These are phyloP conservation scores for Candida maesae DNA, from an alignment of 805 yeast genomes.

Conservation along the genomic window DNA sequence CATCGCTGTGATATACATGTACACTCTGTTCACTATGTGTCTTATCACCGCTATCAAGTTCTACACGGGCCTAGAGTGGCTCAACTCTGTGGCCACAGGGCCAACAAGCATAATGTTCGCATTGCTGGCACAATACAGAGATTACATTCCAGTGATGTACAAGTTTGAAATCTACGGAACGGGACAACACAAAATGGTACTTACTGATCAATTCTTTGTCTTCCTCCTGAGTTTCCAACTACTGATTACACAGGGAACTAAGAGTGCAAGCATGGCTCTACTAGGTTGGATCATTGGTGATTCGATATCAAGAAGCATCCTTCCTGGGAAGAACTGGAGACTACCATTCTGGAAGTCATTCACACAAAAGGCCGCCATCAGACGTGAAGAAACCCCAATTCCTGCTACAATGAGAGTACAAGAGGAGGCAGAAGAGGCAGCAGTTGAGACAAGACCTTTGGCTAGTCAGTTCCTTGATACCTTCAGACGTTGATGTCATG, in stretches of 20 bases:
- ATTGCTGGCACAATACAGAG: conserved; percentile 33
- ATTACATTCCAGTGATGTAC: conserved; percentile 37
- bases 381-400: conserved; percentile 10
- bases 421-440: conserved; percentile 22
- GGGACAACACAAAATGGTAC: conserved; percentile 13
- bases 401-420: conserved; percentile 1
- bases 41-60: conserved; percentile 17
- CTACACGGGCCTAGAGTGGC: conserved; percentile 16
- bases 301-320: conserved; percentile 30
- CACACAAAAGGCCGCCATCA: not conserved
- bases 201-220: conserved; percentile 34
- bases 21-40: conserved; percentile 14
- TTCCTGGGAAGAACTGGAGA: conserved; percentile 39
- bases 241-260: conserved; percentile 29
- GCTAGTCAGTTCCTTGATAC: conserved; percentile 46
- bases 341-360: conserved; percentile 28
- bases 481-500: conserved; percentile 33
- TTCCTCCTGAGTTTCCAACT: conserved; percentile 33
- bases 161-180: conserved; percentile 30
- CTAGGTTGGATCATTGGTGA: conserved; percentile 37
- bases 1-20: conserved; percentile 15
- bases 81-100: conserved; percentile 26
- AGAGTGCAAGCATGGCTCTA: conserved; percentile 26
- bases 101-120: conserved; percentile 34
- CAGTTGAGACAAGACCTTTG: conserved; percentile 37